These are phyloP conservation scores for Trichomonascus vanleenenianus DNA, from an alignment of 805 yeast species.

Conservation along the genomic window DNA sequence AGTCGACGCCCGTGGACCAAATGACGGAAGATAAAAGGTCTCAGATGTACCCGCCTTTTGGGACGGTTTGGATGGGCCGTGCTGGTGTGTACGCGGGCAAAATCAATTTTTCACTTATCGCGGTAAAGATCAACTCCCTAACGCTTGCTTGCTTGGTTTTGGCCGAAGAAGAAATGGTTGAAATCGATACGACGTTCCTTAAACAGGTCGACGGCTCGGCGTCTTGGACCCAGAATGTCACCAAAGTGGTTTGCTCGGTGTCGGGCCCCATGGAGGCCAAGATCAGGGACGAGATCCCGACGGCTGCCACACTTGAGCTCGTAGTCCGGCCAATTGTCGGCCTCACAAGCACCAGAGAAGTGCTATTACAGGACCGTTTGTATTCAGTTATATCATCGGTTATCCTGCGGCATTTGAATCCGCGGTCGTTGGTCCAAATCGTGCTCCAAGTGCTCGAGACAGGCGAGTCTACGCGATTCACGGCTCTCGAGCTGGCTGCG, in stretches of 20 bases:
- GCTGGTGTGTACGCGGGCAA: too few relatives aligned
- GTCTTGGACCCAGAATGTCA: slow-evolving; percentile 40
- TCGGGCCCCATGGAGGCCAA: slow-evolving; percentile 89
- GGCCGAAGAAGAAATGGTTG: neutral
- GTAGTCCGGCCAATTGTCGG: slow-evolving; percentile 75
- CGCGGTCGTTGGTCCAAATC: slow-evolving; percentile 69
- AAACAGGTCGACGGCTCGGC: slow-evolving; percentile 78
- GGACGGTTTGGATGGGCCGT: too few relatives aligned
- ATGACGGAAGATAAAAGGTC: too few relatives aligned
- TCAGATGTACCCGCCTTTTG: too few relatives aligned
- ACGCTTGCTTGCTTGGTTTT: too few relatives aligned
- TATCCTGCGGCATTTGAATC: slow-evolving; percentile 57
- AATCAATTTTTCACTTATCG: too few relatives aligned
- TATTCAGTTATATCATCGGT: slow-evolving; percentile 52
- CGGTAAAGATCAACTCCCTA: too few relatives aligned
- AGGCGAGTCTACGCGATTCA: slow-evolving; percentile 35
- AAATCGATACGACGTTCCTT: slow-evolving; percentile 28
- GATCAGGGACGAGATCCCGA: slow-evolving; percentile 76
- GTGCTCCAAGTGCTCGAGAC: slow-evolving; percentile 56
- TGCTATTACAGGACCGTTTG: slow-evolving; percentile 63
- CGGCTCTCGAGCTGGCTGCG: slow-evolving; percentile 49
- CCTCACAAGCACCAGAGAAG: slow-evolving; percentile 63
- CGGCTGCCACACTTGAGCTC: slow-evolving; percentile 67
- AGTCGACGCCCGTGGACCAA: too few relatives aligned
- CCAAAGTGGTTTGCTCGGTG: slow-evolving; percentile 65